Conservation (phyloP, 73 alveolate species). For the Paramecium sexaurelia region DNA sequence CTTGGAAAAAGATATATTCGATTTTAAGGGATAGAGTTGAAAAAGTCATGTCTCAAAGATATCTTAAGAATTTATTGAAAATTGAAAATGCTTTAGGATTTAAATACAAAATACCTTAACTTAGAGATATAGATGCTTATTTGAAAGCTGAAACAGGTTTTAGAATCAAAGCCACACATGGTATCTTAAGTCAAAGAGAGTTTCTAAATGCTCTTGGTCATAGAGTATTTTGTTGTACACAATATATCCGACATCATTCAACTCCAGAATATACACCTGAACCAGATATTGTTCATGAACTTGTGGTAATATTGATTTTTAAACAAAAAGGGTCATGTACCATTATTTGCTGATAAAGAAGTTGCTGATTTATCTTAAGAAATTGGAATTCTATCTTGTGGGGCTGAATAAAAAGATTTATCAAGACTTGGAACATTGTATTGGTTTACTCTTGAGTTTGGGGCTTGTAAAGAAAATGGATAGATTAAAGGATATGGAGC, state of each 20-base stretch:
- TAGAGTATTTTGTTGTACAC: conserved; percentile 83
- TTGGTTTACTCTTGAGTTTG: conserved; percentile 78
- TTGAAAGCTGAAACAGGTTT: conserved; percentile 77
- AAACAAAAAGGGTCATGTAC: conserved; percentile 78
- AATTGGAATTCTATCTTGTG: conserved; percentile 79
- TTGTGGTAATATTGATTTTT: conserved; percentile 39
- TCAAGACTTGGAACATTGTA: conserved; percentile 71
- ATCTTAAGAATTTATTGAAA: neutral
- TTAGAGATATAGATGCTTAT: conserved; percentile 76
- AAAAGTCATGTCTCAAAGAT: conserved; percentile 58
- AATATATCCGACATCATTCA: conserved; percentile 81
- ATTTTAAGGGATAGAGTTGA: conserved; percentile 40
- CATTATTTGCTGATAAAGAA: conserved; percentile 77
- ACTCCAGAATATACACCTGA: conserved; percentile 74
- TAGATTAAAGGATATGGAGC: conserved; percentile 75
- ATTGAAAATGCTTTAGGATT: conserved; percentile 58
- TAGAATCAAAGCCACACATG: conserved; percentile 84
- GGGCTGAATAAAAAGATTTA: conserved; percentile 73
- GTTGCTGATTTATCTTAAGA: conserved; percentile 81
- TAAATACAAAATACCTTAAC: conserved; percentile 74
- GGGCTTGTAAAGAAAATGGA: conserved; percentile 71
- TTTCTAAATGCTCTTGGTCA: conserved; percentile 90
- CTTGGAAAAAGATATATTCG: conserved; percentile 68
- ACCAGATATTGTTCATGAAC: conserved; percentile 76
- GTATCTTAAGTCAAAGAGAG: conserved; percentile 80